phyloP scores from a whole-genome alignment of 23 red algal species.

The Cyanidium caldarium region DNA sequence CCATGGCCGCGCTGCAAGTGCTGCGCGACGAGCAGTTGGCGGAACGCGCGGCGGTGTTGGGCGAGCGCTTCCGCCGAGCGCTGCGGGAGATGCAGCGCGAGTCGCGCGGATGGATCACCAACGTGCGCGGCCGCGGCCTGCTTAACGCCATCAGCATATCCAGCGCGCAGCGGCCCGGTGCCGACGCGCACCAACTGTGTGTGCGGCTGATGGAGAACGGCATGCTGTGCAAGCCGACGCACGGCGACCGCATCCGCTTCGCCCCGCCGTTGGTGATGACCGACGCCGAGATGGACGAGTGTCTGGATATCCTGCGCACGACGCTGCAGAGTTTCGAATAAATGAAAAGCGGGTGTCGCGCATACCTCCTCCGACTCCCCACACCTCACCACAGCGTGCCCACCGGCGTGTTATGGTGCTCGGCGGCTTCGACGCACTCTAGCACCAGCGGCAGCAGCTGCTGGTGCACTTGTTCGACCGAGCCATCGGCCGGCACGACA shows the following conservation, averaged over 20 bases:
- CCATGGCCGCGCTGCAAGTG: constrained; percentile 56
- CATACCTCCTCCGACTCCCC: no score
- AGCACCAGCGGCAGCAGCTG: no score
- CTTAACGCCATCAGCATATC: constrained; percentile 57
- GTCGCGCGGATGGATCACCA: constrained; percentile 4
- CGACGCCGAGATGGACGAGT: constrained; percentile 39
- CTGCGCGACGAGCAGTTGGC: constrained; percentile 59
- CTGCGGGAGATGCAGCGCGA: constrained; percentile 12
- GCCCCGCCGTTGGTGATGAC: constrained; percentile 82
- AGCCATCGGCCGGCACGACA: not conserved
- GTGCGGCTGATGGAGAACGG: constrained; percentile 55
- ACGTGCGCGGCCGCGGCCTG: constrained; percentile 67
- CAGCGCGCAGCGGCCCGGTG: constrained; percentile 15
- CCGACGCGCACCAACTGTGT: constrained; percentile 56
- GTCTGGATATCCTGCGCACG: constrained; percentile 16
- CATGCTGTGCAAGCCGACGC: constrained; percentile 75
- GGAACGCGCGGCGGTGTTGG: constrained; percentile 36
- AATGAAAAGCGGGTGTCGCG: no score
- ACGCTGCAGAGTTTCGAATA: not conserved
- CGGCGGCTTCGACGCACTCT: no score
- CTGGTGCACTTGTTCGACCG: not conserved
- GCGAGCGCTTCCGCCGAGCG: constrained; percentile 22
- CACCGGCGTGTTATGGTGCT: no score
- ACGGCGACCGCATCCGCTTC: constrained; percentile 73
- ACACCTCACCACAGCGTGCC: no score